Percentiles rank a stretch among this genome's conserved stretches.
Conservation (phyloP, 306 rosid genomes). For the Gleditsia sinensis region DNA sequence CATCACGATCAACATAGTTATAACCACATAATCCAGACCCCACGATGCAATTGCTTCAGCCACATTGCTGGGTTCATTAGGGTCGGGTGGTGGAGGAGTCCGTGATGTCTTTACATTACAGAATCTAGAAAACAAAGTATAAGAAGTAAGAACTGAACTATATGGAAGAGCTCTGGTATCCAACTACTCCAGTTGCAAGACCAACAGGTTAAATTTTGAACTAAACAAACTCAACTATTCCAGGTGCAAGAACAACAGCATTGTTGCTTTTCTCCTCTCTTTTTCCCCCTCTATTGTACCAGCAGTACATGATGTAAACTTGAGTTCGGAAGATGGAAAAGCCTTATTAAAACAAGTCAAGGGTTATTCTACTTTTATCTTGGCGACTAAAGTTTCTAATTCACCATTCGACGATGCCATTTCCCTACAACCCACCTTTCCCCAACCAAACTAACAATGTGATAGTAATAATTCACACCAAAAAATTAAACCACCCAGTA, state of each 20-base stretch:
- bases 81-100: slow-evolving; percentile 96
- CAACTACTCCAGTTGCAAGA: neutral
- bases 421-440: neutral
- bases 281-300: no score
- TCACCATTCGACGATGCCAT: neutral
- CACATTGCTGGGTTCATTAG: slow-evolving; percentile 88
- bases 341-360: neutral
- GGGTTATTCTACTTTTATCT: neutral
- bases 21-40: slow-evolving; percentile 99
- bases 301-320: no score
- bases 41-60: slow-evolving; percentile 99
- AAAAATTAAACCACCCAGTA: neutral
- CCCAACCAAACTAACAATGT: no score
- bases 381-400: neutral
- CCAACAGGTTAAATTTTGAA: neutral
- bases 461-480: no score
- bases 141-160: slow-evolving; percentile 14
- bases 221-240: no score
- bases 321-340: neutral
- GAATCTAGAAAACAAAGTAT: slow-evolving; percentile 53
- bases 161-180: slow-evolving; percentile 10
- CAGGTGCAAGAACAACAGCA: no score
- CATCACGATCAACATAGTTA: slow-evolving; percentile 97
- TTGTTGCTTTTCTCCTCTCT: no score
- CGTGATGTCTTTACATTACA: slow-evolving; percentile 97